Conservation (phyloP, 1,139 yeast species). For the Pneumocystis canis region DNA sequence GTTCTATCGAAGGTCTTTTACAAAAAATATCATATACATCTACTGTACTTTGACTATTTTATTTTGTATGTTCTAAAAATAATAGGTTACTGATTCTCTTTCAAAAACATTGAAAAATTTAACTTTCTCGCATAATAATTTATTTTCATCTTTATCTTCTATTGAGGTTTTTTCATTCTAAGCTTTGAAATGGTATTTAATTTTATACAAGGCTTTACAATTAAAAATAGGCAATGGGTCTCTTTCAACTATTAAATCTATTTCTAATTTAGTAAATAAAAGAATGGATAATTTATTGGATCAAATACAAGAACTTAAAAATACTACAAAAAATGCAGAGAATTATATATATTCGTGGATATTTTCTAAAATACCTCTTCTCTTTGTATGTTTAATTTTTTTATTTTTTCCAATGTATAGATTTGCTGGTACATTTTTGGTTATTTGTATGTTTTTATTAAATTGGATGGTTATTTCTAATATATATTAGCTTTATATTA, state of each 20-base stretch:
- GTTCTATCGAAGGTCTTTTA: not conserved
- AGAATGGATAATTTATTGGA: not conserved
- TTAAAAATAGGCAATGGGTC: not conserved
- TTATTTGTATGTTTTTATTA: not conserved
- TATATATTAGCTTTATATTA: not conserved
- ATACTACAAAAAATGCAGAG: not conserved
- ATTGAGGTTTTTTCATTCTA: not conserved
- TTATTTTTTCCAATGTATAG: not conserved
- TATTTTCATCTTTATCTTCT: not conserved
- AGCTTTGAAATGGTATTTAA: not conserved
- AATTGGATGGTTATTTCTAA: not conserved
- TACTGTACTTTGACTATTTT: not conserved
- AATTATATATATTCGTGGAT: not conserved
- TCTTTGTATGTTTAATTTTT: not conserved
- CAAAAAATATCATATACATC: not conserved
- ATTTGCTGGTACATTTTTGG: not conserved
- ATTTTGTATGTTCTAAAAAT: not conserved
- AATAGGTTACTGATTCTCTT: not conserved
- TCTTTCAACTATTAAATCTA: not conserved
- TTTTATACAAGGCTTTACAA: not conserved
- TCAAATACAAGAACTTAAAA: not conserved
- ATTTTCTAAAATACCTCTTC: not conserved
- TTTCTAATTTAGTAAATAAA: not conserved
- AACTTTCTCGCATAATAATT: not conserved
- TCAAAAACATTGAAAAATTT: not conserved